Evolutionary conservation across 2,329 filamentous ascomycete species (phyloP), one percentile per base, ranked within the genome.

Genomic region (Ophiognomonia clavigignenti-juglandacearum): DNA sequence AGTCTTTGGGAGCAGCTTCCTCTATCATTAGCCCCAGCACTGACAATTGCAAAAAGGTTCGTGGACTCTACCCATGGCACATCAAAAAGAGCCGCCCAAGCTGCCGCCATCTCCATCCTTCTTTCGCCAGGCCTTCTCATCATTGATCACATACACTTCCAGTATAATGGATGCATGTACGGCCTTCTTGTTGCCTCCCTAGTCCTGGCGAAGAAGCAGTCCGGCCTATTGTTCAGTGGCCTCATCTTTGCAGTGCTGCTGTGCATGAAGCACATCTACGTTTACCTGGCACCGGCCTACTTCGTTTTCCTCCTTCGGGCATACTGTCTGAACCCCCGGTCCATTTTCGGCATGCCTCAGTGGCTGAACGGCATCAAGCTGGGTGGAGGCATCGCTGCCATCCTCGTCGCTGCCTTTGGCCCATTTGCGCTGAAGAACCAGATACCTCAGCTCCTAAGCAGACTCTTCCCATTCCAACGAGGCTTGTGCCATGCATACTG

Each of bases 141-240:
- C 63, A 97, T 98, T 64, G 93, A 98, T 62, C 93, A 98, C 64
- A 92, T 96, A 54, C 91, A 96, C 66, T 98, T 98, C 66, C 93
- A 98, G 72, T 98, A 98, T 72, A 98, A 98, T 71, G 92, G 93
- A 34, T 90, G 91, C 68, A 82, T 98, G 68, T 98, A 97, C 64
- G 93, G 93, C 31, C 72, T 97, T 36, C 73, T 98, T 42, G 79
- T 97, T 31, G 74, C 92, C 45, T 97, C 93, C 3, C 76, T 98
- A 39, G 86, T 95, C 2, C 71, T 95, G 50, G 89, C 90, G 6
- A 83, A 88, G 42, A 81, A 84, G 57, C 81, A 79, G 60, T 85
- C 85, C 3, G 86, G 86, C 0, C 72, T 93, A 27, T 75, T 97
- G 11, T 72, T 74, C 38, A 93, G 90, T 57, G 93, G 90, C 0